Conservation (phyloP, 2,329 filamentous ascomycete species). For the Diplodia scrobiculata region DNA sequence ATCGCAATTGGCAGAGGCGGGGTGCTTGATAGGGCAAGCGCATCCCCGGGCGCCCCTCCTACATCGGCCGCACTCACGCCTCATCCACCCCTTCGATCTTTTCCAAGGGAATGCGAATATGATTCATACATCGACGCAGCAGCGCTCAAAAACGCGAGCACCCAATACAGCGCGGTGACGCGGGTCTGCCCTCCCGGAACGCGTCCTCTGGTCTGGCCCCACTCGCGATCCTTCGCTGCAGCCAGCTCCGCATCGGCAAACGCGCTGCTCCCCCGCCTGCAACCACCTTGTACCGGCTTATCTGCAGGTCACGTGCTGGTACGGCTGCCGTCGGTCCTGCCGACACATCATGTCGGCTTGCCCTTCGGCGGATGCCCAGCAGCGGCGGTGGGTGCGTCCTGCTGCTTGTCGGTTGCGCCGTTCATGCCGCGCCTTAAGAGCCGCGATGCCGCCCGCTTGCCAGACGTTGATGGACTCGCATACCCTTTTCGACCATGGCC, state of each 20-base stretch:
- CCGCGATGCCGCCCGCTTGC: neutral
- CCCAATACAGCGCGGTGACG: too few species aligned
- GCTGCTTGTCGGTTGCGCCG: slow-evolving; percentile 13
- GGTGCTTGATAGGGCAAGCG: slow-evolving; percentile 4
- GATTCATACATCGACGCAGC: too few species aligned
- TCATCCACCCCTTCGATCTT: neutral
- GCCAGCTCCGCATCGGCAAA: neutral
- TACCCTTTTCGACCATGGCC: slow-evolving; percentile 7
- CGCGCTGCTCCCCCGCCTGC: slow-evolving; percentile 9
- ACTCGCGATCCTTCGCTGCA: neutral
- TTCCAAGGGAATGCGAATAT: too few species aligned
- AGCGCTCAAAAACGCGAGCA: too few species aligned
- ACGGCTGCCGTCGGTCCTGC: slow-evolving; percentile 1
- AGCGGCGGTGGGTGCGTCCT: neutral
- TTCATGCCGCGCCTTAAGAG: slow-evolving; percentile 13
- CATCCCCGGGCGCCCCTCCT: neutral
- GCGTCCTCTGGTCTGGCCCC: slow-evolving; percentile 8
- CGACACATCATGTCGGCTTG: slow-evolving; percentile 8
- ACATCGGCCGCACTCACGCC: neutral
- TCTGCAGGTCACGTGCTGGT: slow-evolving; percentile 3
- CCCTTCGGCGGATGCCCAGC: neutral
- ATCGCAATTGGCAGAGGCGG: slow-evolving; percentile 22
- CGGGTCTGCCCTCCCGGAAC: neutral
- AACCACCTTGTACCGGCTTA: slow-evolving; percentile 6
- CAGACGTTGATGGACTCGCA: slow-evolving; percentile 5